Evolutionary conservation across 1,139 yeast species (phyloP).

Genomic region (Lizanozyma gosingica): DNA sequence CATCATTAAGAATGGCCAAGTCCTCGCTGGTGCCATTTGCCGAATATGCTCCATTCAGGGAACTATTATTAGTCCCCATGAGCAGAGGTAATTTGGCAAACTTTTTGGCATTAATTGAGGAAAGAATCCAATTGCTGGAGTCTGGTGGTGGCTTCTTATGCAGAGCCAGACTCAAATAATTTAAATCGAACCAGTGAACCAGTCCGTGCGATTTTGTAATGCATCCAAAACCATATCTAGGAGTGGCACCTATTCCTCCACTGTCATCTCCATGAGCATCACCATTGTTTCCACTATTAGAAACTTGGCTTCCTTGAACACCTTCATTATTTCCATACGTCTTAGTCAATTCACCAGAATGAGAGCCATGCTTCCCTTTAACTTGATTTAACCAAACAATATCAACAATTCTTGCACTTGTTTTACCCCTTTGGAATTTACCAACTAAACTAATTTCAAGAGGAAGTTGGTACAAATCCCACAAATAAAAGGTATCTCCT

Average conservation of each 20-base stretch:
- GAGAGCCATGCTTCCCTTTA: conserved; percentile 3
- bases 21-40: too few species aligned
- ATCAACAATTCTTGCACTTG: conserved; percentile 45
- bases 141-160: neutral
- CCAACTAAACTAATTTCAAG: conserved; percentile 47
- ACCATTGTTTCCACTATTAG: too few species aligned
- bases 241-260: conserved; percentile 7
- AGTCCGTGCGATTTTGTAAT: conserved; percentile 51
- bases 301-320: too few species aligned
- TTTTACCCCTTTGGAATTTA: conserved; percentile 55
- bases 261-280: conserved; percentile 3
- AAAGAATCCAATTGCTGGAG: conserved; percentile 24
- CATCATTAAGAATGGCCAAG: conserved; percentile 25
- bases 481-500: conserved; percentile 56
- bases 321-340: too few species aligned
- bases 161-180: conserved; percentile 15
- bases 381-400: conserved; percentile 40
- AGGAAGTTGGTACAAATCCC: conserved; percentile 54
- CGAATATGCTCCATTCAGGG: too few species aligned
- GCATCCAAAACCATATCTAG: conserved; percentile 42
- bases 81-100: conserved; percentile 22
- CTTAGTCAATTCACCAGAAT: conserved; percentile 1
- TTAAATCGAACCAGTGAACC: conserved; percentile 51
- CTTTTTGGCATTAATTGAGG: conserved; percentile 23
- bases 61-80: conserved; percentile 4